Evolutionary conservation across 225 moss, liverwort and hornwort genomes (phyloP), one percentile per base, ranked within the genome.

Genomic region (Straminergon stramineum): DNA sequence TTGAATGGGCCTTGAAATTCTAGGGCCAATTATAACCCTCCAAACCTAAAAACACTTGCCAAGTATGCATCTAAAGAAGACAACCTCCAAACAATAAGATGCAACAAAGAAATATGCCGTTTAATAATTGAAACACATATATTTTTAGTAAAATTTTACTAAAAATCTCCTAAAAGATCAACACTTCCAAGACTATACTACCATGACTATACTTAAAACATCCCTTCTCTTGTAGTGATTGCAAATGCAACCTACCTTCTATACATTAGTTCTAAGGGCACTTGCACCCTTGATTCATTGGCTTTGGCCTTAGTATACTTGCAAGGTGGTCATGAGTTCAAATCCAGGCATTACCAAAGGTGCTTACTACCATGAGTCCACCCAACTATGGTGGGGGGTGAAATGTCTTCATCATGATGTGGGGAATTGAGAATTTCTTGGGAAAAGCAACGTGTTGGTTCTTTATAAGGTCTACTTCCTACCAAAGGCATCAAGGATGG

Each of bases 381-480:
- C 1, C 0, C 8, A 76, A 52, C 20, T 34, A 53, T 52, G 3
- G 1, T 76, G 0, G 10, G 12, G 2, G 32, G 3, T 34, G 7
- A 53, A 30, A 53, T 22, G 21, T 14, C 21, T 13, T 52, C 0
- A 0, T 52, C 0, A 2, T 21, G 5, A 52, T 21, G 0, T 34
- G 13, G 5, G 8, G 13, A 32, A 4, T 0, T 12, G 0, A 51
- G 7, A 75, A 11, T 51, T 75, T 52, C 2, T 75, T 0, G 0
- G 0, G 0, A 0, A 32, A 76, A 34, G 1, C 1, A 48, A 52
- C 2, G 34, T 32, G 0, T 75, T 0, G 0, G 0, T 32, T 52
- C 12, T 32, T 51, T 7, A 13, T 32, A 52, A 2, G 75, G 2
- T 51, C 27, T 30, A 31, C 11, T 2, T 20, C 11, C 20, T 11